Evolutionary conservation across 306 rosid species (phyloP).

Genomic region (Herpetospermum pedunculosum): DNA sequence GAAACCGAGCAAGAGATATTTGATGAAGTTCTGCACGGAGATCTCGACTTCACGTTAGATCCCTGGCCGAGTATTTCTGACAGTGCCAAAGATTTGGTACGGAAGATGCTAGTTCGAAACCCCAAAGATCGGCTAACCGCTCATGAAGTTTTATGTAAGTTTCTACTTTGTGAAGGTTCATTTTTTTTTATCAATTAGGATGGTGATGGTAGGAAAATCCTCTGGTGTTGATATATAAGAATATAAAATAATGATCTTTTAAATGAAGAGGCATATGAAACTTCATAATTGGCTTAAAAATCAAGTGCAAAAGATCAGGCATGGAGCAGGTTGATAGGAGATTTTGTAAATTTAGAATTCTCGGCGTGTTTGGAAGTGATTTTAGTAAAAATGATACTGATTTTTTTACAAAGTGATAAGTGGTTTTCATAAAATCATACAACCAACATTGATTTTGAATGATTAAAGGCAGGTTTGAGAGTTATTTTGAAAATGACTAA

Average conservation of each 20-base stretch:
- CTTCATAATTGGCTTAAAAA: not conserved
- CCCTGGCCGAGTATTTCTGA: conserved; percentile 88
- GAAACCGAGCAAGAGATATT: conserved; percentile 68
- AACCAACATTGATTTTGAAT: too few relatives aligned
- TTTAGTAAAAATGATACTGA: too few relatives aligned
- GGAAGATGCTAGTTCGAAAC: conserved; percentile 68
- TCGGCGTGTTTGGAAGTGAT: too few relatives aligned
- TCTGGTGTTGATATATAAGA: not conserved
- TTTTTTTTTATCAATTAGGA: not conserved
- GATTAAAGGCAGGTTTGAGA: too few relatives aligned
- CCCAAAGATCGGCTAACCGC: conserved; percentile 61
- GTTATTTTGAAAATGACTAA: too few relatives aligned
- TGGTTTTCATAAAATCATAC: too few relatives aligned
- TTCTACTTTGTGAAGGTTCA: not conserved
- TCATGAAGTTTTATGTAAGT: conserved; percentile 68
- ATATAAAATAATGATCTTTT: not conserved
- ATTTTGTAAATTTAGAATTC: not conserved
- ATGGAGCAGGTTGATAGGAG: not conserved
- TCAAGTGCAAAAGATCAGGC: not conserved
- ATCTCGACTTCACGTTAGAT: conserved; percentile 58
- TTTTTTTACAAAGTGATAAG: too few relatives aligned
- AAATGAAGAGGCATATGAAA: not conserved
- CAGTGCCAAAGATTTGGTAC: conserved; percentile 71
- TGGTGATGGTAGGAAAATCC: not conserved
- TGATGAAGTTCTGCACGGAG: conserved; percentile 46